Conservation (phyloP, 2,329 filamentous ascomycete genomes). For the Trichoderma koningii region DNA sequence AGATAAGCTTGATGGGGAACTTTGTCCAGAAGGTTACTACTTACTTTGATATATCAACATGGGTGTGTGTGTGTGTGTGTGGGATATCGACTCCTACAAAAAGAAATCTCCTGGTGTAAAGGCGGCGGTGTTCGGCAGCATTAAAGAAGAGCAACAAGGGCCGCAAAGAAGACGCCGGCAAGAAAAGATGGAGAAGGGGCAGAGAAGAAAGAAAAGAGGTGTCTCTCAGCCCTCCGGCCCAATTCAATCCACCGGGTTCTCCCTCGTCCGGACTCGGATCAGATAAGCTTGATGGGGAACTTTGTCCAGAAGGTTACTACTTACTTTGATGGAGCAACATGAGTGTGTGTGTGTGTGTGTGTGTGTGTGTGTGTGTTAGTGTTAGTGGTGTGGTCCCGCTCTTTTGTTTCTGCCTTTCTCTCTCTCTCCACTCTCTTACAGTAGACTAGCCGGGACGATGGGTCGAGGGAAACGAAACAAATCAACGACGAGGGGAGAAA, state of each 20-base stretch:
- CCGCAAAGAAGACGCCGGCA: too few species aligned
- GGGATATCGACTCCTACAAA: conserved; percentile 14
- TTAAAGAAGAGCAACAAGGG: neutral
- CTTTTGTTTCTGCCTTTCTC: too few species aligned
- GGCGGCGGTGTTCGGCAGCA: conserved; percentile 10
- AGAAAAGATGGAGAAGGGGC: too few species aligned
- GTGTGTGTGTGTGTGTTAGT: neutral
- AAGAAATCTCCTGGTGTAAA: neutral
- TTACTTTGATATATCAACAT: neutral
- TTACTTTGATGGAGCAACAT: neutral
- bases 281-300: conserved; percentile 24
- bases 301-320: conserved; percentile 3
- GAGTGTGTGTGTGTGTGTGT: neutral
- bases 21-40: conserved; percentile 3
- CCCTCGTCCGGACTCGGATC: conserved; percentile 17
- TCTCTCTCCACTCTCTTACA: neutral
- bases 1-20: conserved; percentile 24
- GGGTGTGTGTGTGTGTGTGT: neutral
- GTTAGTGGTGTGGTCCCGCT: too few species aligned
- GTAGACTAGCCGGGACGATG: neutral
- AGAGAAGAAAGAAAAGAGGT: neutral
- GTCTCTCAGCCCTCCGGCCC: neutral
- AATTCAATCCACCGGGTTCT: conserved; percentile 13
- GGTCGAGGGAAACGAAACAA: neutral
- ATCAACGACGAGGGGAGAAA: neutral